These are phyloP conservation scores for Dendryphion nanum DNA, from an alignment of 2,329 filamentous ascomycete genomes.

Conservation along the genomic window DNA sequence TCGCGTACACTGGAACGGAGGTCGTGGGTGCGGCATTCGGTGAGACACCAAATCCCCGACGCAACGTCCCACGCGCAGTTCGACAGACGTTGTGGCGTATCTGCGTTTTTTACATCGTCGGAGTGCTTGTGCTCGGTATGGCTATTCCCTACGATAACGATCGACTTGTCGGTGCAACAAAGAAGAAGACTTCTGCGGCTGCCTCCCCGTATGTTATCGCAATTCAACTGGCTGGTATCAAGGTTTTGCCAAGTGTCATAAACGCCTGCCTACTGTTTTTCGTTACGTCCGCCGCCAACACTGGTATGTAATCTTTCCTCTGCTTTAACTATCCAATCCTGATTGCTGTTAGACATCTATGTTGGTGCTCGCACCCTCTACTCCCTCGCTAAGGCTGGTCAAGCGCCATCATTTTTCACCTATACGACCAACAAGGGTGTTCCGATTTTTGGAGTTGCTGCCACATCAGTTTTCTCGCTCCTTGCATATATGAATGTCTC, in stretches of 20 bases:
- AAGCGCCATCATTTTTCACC: slow-evolving; percentile 53
- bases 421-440: slow-evolving; percentile 46
- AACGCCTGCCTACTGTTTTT: slow-evolving; percentile 74
- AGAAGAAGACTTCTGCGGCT: slow-evolving; percentile 33
- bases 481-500: slow-evolving; percentile 53
- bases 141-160: slow-evolving; percentile 56
- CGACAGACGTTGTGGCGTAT: slow-evolving; percentile 55
- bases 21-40: slow-evolving; percentile 34
- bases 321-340: slow-evolving; percentile 52
- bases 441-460: slow-evolving; percentile 38
- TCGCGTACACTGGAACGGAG: slow-evolving; percentile 36
- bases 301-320: slow-evolving; percentile 48
- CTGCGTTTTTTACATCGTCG: slow-evolving; percentile 54
- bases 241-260: slow-evolving; percentile 67
- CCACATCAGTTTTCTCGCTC: slow-evolving; percentile 41
- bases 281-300: slow-evolving; percentile 69
- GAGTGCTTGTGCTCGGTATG: slow-evolving; percentile 58
- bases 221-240: slow-evolving; percentile 65
- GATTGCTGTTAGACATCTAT: no score
- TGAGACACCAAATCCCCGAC: slow-evolving; percentile 34
- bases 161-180: slow-evolving; percentile 41
- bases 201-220: slow-evolving; percentile 61
- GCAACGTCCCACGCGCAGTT: slow-evolving; percentile 54
- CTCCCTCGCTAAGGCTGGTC: slow-evolving; percentile 47
- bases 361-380: slow-evolving; percentile 51